Evolutionary conservation across 768 basidiomycete genomes (phyloP).

Genomic region (Hygrocybe punicea): DNA sequence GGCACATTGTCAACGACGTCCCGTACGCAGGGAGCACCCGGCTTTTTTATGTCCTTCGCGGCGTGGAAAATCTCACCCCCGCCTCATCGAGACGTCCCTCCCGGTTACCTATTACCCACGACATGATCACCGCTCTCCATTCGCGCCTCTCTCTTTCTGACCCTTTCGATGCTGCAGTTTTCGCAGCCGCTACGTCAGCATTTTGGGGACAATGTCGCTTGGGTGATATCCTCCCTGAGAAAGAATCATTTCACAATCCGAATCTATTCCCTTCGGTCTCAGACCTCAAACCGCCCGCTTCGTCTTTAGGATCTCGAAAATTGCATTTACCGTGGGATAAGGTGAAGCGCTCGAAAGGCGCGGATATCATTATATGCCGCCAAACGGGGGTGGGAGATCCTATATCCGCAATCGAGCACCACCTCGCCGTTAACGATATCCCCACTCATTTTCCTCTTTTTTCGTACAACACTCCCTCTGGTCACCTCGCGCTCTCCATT

Average conservation of each 20-base stretch:
- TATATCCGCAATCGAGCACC: slow-evolving; percentile 8
- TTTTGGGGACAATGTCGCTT: slow-evolving; percentile 34
- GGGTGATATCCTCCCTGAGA: slow-evolving; percentile 29
- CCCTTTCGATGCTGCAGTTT: slow-evolving; percentile 23
- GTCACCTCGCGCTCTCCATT: slow-evolving; percentile 13
- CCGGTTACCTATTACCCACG: slow-evolving; percentile 17
- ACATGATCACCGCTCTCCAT: slow-evolving; percentile 20
- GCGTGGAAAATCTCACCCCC: slow-evolving; percentile 24
- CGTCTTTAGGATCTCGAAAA: slow-evolving; percentile 8
- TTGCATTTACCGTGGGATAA: slow-evolving; percentile 28
- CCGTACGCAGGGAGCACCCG: slow-evolving; percentile 18
- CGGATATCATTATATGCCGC: slow-evolving; percentile 15
- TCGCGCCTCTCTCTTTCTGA: slow-evolving; percentile 12
- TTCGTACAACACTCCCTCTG: background rate
- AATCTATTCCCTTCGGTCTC: slow-evolving; percentile 3
- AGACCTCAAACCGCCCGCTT: slow-evolving; percentile 1
- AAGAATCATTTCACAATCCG: slow-evolving; percentile 1
- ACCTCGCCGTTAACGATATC: slow-evolving; percentile 15
- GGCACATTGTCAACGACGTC: slow-evolving; percentile 31
- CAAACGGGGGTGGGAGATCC: slow-evolving; percentile 18
- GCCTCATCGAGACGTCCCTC: slow-evolving; percentile 10
- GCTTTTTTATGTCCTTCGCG: slow-evolving; percentile 23
- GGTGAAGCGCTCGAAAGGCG: slow-evolving; percentile 15
- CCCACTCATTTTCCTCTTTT: slow-evolving; percentile 14
- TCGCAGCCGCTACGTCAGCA: slow-evolving; percentile 20